Conservation (phyloP, 768 basidiomycete genomes). For the Solioccasus polychromus region DNA sequence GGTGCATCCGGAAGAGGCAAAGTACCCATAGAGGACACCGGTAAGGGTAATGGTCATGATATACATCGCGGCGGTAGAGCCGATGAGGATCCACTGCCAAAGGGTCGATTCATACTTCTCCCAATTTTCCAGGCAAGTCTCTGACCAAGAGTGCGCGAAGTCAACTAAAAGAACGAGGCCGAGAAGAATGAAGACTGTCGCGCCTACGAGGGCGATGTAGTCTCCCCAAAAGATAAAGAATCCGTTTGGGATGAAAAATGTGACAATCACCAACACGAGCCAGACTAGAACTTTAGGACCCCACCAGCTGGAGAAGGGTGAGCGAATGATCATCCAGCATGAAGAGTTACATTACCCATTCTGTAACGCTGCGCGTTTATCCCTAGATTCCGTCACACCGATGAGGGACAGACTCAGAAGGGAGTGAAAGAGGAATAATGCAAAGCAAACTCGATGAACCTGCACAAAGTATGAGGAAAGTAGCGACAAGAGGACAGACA, state of each 20-base stretch:
- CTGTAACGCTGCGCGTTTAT: slow-evolving; percentile 93
- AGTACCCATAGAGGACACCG: slow-evolving; percentile 87
- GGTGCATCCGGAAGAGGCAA: slow-evolving; percentile 81
- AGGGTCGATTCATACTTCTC: slow-evolving; percentile 81
- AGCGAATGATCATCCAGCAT: slow-evolving; percentile 9
- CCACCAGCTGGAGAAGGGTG: slow-evolving; percentile 78
- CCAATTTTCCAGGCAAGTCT: slow-evolving; percentile 95
- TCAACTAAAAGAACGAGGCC: slow-evolving; percentile 97
- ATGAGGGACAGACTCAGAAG: slow-evolving; percentile 77
- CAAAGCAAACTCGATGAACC: slow-evolving; percentile 97
- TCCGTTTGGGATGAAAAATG: slow-evolving; percentile 94
- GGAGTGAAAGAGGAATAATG: slow-evolving; percentile 83
- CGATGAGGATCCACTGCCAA: slow-evolving; percentile 96
- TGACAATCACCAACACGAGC: slow-evolving; percentile 73
- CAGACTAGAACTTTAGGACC: slow-evolving; percentile 93
- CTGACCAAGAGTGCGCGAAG: slow-evolving; percentile 98
- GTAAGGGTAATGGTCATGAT: slow-evolving; percentile 81
- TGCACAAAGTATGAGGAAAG: slow-evolving; percentile 23
- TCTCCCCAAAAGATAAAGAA: slow-evolving; percentile 99
- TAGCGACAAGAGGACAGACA: not conserved
- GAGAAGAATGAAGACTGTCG: slow-evolving; percentile 92
- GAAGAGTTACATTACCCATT: slow-evolving; percentile 67
- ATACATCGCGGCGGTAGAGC: slow-evolving; percentile 90
- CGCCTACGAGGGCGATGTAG: slow-evolving; percentile 87
- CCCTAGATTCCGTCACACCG: slow-evolving; percentile 85